Conservation (phyloP, 2,329 filamentous ascomycete species). For the Nigrospora osmanthi region DNA sequence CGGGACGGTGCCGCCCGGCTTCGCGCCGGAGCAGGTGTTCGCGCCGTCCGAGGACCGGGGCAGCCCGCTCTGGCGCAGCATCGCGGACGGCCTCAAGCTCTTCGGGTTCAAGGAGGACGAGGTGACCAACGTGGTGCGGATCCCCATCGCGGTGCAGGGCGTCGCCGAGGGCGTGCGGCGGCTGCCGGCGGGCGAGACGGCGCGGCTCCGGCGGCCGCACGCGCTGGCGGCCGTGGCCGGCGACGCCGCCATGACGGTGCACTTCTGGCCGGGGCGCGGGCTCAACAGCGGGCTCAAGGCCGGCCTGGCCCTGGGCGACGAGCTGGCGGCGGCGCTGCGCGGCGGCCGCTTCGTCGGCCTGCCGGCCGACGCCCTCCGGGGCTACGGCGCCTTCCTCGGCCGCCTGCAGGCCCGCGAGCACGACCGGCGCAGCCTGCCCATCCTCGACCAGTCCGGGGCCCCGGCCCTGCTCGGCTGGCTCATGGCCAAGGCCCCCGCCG, state of each 20-base stretch:
- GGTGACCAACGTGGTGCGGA: conserved; percentile 26
- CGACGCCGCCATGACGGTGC: conserved; percentile 27
- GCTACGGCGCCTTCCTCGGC: conserved; percentile 26
- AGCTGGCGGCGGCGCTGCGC: conserved; percentile 24
- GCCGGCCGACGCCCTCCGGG: conserved; percentile 18
- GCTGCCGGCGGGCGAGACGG: conserved; percentile 16
- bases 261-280: conserved; percentile 27
- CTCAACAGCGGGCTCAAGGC: conserved; percentile 28
- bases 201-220: conserved; percentile 14
- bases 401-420: conserved; percentile 26
- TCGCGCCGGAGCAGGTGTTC: conserved; percentile 21
- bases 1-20: conserved; percentile 20
- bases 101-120: conserved; percentile 27
- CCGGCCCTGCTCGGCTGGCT: conserved; percentile 26
- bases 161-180: conserved; percentile 22
- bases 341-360: conserved; percentile 21
- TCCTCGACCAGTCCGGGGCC: conserved; percentile 22
- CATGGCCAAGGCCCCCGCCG: conserved; percentile 19
- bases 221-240: conserved; percentile 24
- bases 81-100: conserved; percentile 25
- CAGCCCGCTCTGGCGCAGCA: conserved; percentile 21
- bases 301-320: conserved; percentile 24
- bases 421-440: conserved; percentile 26
- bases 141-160: conserved; percentile 26
- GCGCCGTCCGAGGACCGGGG: conserved; percentile 21